These are phyloP conservation scores for Fraxinus nigra DNA, from an alignment of 305 asterid genomes.

Conservation along the genomic window DNA sequence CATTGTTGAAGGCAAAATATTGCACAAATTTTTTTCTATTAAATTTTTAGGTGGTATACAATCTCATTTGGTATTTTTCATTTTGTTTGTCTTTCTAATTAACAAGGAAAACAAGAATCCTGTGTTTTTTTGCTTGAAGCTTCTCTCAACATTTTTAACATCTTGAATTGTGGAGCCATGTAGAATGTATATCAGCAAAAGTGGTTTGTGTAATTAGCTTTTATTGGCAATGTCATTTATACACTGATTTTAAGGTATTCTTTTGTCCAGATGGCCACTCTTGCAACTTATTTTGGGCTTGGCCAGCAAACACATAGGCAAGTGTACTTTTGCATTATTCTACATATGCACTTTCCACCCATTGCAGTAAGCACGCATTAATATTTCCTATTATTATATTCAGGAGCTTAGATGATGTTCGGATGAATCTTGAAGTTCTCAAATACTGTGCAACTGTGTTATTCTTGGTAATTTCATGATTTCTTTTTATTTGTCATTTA, in stretches of 20 bases:
- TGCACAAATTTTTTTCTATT: neutral
- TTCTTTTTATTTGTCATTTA: neutral
- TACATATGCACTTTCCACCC: constrained; percentile 5
- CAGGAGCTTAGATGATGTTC: constrained; percentile 93
- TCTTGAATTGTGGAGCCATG: constrained; percentile 13
- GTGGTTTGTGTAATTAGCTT: constrained; percentile 2
- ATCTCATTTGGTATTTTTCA: neutral
- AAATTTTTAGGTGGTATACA: neutral
- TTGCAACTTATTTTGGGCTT: constrained; percentile 94
- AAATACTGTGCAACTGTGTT: constrained; percentile 88
- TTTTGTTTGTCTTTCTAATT: neutral
- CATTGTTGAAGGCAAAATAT: neutral
- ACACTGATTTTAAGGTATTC: constrained; percentile 25
- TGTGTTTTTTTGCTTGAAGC: neutral
- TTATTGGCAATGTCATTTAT: neutral
- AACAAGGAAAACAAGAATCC: neutral
- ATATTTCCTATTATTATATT: constrained; percentile 18
- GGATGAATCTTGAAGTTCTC: constrained; percentile 91
- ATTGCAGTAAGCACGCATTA: constrained; percentile 10
- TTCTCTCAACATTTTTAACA: neutral
- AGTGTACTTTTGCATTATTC: constrained; percentile 14
- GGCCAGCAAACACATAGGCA: constrained; percentile 95
- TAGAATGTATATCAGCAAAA: neutral
- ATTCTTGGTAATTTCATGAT: constrained; percentile 61
- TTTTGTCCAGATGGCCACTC: constrained; percentile 82